Conservation (phyloP, 768 basidiomycete species). For the Phylloporus arenicola region DNA sequence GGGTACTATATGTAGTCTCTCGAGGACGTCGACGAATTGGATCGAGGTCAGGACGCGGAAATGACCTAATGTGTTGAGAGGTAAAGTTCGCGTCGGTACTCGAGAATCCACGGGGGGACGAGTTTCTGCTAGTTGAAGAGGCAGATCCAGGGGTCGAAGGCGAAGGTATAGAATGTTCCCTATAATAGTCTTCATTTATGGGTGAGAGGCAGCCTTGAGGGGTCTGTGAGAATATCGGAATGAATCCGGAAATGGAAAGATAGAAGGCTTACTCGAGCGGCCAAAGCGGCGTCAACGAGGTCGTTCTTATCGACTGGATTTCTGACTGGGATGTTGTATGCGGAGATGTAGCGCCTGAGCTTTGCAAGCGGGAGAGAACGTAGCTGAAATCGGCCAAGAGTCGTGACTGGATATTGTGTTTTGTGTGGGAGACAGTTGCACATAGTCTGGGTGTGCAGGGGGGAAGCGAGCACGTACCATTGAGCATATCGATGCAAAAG, state of each 20-base stretch:
- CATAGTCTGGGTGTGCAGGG: not conserved
- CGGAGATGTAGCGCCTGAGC: slow-evolving; percentile 63
- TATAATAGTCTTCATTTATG: slow-evolving; percentile 50
- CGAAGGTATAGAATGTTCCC: slow-evolving; percentile 26
- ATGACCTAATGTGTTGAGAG: slow-evolving; percentile 32
- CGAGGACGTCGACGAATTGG: slow-evolving; percentile 36
- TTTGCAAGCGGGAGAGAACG: slow-evolving; percentile 52
- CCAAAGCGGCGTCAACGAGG: slow-evolving; percentile 59
- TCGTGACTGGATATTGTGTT: slow-evolving; percentile 51
- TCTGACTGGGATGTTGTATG: slow-evolving; percentile 60
- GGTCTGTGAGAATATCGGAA: slow-evolving; percentile 33
- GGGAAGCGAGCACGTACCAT: slow-evolving; percentile 39
- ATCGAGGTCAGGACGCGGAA: slow-evolving; percentile 62
- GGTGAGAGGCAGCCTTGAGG: slow-evolving; percentile 57
- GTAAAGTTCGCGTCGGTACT: slow-evolving; percentile 5
- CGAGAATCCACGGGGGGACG: slow-evolving; percentile 11
- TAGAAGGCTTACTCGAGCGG: slow-evolving; percentile 41
- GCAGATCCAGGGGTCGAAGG: slow-evolving; percentile 4
- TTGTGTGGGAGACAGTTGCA: not conserved
- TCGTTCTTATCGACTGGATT: slow-evolving; percentile 75
- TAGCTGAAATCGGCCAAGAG: slow-evolving; percentile 53
- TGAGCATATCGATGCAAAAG: slow-evolving; percentile 67
- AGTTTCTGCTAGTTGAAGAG: slow-evolving; percentile 15
- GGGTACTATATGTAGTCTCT: slow-evolving; percentile 4
- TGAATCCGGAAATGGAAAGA: not conserved